Evolutionary conservation across 2,329 filamentous ascomycete genomes (phyloP).

Genomic region (Ophioceras dolichostomum): DNA sequence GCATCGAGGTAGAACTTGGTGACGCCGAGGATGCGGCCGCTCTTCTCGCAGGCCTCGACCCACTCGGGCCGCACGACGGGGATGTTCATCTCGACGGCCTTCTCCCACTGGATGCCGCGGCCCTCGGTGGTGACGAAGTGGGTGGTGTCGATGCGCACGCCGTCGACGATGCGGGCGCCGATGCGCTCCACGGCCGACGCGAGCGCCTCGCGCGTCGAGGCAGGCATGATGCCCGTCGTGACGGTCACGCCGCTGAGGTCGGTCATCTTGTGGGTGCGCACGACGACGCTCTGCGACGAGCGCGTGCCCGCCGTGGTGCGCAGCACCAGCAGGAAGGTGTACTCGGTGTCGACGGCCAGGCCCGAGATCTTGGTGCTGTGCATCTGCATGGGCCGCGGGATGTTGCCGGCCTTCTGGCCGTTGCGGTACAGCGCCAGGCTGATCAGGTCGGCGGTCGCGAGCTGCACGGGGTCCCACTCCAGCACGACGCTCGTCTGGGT

Average conservation of each 20-base stretch:
- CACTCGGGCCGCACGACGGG: conserved; percentile 94
- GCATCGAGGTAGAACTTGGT: conserved; percentile 95
- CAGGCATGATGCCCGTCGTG: conserved; percentile 75
- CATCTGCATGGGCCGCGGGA: conserved; percentile 76
- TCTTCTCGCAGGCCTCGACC: conserved; percentile 92
- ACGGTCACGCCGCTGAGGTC: conserved; percentile 92
- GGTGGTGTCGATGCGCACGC: conserved; percentile 90
- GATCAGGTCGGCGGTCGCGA: conserved; percentile 84
- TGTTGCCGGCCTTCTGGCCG: conserved; percentile 90
- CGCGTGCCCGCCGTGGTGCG: conserved; percentile 84
- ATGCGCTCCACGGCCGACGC: conserved; percentile 70
- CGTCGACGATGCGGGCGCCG: conserved; percentile 82
- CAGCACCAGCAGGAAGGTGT: conserved; percentile 85
- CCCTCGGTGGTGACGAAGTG: conserved; percentile 97
- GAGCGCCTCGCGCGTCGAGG: conserved; percentile 59
- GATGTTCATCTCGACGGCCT: conserved; percentile 94
- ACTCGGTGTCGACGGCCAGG: conserved; percentile 91
- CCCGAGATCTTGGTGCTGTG: conserved; percentile 95
- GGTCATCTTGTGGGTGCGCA: conserved; percentile 97
- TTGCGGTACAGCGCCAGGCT: conserved; percentile 89
- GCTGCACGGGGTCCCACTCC: conserved; percentile 91
- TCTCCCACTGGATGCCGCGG: conserved; percentile 82
- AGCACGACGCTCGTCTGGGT: conserved; percentile 98
- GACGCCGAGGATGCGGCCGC: conserved; percentile 84
- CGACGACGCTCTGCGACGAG: conserved; percentile 68